A percentile compares a stretch with the other conserved stretches of the same genome.
phyloP scores from a whole-genome alignment of 495 filamentous ascomycete species.

The Aspergillus asperescens region DNA sequence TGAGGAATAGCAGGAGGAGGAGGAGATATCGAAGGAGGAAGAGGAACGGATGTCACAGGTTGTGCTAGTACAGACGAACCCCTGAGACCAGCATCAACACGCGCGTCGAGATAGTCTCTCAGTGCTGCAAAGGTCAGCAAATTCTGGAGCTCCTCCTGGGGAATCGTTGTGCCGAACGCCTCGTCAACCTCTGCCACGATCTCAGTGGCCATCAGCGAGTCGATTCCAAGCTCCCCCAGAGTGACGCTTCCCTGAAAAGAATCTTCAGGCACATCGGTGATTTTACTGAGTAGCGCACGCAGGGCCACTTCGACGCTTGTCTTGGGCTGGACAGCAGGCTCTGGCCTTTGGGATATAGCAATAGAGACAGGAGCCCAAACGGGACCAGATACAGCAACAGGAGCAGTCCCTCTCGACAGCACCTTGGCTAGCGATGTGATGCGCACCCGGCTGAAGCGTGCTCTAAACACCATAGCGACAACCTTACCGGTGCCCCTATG shows the following conservation, averaged over 20 bases:
- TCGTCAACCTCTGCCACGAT: not conserved
- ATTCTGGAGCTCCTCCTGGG: not conserved
- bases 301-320: no score
- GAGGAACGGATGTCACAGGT: no score
- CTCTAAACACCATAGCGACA: not conserved
- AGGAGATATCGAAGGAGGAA: no score
- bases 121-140: not conserved
- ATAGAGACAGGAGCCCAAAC: not conserved
- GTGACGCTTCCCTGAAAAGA: not conserved
- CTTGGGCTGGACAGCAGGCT: no score
- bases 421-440: not conserved
- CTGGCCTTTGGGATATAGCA: no score
- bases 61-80: no score
- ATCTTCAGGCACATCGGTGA: not conserved
- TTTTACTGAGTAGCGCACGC: not conserved
- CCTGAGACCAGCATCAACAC: no score
- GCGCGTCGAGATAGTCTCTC: not conserved
- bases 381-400: not conserved
- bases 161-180: not conserved
- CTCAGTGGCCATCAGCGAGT: not conserved
- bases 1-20: no score
- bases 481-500: not conserved
- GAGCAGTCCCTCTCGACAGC: not conserved
- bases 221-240: not conserved
- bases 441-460: not conserved